phyloP scores from a whole-genome alignment of 306 rosid species.

The Cucurbita ficifolia region DNA sequence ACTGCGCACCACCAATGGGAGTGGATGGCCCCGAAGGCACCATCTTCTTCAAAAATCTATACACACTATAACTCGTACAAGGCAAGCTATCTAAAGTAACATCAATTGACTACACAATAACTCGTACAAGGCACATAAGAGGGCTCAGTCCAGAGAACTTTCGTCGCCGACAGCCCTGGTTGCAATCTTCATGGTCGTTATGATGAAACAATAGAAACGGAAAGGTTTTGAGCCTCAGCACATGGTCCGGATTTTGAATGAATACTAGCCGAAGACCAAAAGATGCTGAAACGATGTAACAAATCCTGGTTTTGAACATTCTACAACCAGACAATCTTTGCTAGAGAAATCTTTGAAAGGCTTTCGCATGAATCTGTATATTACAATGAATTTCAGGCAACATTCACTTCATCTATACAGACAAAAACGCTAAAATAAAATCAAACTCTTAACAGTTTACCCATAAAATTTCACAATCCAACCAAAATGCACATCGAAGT shows the following conservation, averaged over 20 bases:
- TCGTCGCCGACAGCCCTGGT: constrained; percentile 24
- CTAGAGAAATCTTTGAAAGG: constrained; percentile 20
- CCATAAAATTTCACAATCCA: background rate
- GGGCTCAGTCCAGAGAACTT: constrained; percentile 25
- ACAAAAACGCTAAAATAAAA: background rate
- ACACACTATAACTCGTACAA: constrained; percentile 5
- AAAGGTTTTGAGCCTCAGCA: constrained; percentile 19
- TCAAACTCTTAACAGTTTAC: background rate
- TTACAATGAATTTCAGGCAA: constrained; percentile 21
- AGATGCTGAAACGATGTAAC: constrained; percentile 28
- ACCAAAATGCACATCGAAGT: background rate
- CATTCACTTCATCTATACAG: constrained; percentile 41
- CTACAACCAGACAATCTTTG: constrained; percentile 15
- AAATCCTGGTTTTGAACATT: constrained; percentile 35
- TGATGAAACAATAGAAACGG: constrained; percentile 37
- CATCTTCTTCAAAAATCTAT: constrained; percentile 36
- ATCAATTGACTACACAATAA: constrained; percentile 19
- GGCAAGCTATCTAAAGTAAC: constrained; percentile 21
- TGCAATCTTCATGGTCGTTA: constrained; percentile 28
- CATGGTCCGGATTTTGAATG: constrained; percentile 1
- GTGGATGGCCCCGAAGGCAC: constrained; percentile 83
- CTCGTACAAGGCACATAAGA: constrained; percentile 16
- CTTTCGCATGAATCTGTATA: constrained; percentile 39
- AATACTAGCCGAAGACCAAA: constrained; percentile 34
- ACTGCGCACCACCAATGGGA: constrained; percentile 70